A percentile compares a stretch with the other conserved stretches of the same genome.
phyloP scores from a whole-genome alignment of 1,284 basidiomycete genomes.

The Apiotrichum gracile region DNA sequence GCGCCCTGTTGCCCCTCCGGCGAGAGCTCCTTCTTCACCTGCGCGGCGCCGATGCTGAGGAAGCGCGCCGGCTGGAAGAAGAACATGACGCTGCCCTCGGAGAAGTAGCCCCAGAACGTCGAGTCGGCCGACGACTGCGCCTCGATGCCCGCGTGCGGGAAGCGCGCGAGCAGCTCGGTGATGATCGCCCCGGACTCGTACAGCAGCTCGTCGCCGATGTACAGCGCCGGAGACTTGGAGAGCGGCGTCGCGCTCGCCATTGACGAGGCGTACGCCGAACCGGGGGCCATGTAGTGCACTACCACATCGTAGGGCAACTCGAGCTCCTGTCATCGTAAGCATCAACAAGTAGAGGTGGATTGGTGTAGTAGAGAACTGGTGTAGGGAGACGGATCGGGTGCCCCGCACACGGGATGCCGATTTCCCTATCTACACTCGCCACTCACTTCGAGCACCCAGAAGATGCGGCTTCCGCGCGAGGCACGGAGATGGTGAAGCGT shows the following conservation, averaged over 20 bases:
- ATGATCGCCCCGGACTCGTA: constrained; percentile 5
- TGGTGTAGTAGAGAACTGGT: neutral
- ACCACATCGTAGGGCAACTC: neutral
- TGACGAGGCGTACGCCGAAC: neutral
- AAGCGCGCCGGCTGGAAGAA: constrained; percentile 6
- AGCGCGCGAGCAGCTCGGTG: constrained; percentile 1
- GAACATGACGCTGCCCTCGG: constrained; percentile 7
- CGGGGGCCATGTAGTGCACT: neutral
- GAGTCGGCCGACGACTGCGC: constrained; percentile 1
- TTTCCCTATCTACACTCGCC: too few relatives aligned
- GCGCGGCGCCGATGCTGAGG: neutral
- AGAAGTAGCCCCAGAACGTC: constrained; percentile 8
- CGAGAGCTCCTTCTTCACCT: neutral
- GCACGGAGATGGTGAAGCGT: neutral
- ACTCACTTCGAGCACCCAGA: constrained; percentile 6
- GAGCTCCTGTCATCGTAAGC: constrained; percentile 1
- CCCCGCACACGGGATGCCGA: too few relatives aligned
- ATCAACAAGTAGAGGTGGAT: neutral
- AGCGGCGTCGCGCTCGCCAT: neutral
- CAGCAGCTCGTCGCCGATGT: neutral
- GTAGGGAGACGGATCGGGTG: too few relatives aligned
- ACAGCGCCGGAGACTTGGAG: neutral
- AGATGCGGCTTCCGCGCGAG: constrained; percentile 1
- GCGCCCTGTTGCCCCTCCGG: constrained; percentile 1
- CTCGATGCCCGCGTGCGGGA: constrained; percentile 20